A percentile compares a stretch with the other conserved stretches of the same genome.
Evolutionary conservation across 768 basidiomycete genomes (phyloP).

Genomic region (Boletus pseudo-olivaceus): DNA sequence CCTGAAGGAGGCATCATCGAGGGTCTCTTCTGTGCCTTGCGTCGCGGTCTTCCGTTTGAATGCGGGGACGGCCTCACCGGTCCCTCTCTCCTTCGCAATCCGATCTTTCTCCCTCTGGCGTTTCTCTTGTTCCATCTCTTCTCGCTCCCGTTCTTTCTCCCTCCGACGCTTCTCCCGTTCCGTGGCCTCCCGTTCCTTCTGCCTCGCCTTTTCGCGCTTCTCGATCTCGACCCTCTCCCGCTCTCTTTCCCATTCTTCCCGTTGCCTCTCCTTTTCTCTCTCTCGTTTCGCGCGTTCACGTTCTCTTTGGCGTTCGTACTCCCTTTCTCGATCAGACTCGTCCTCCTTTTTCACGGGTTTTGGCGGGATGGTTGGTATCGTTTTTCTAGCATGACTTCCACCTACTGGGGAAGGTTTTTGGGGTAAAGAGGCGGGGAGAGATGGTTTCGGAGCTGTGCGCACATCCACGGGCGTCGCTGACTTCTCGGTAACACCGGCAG

Average conservation of each 20-base stretch:
- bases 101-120: constrained; percentile 25
- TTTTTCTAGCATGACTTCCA: constrained; percentile 27
- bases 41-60: constrained; percentile 40
- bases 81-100: constrained; percentile 21
- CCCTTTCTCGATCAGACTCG: constrained; percentile 27
- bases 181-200: constrained; percentile 19
- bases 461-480: constrained; percentile 25
- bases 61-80: constrained; percentile 8
- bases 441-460: constrained; percentile 25
- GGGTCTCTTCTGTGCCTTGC: constrained; percentile 31
- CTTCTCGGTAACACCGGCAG: constrained; percentile 20
- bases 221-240: constrained; percentile 17
- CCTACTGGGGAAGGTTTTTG: constrained; percentile 32
- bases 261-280: constrained; percentile 22
- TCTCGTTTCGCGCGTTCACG: constrained; percentile 24
- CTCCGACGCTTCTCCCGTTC: constrained; percentile 26
- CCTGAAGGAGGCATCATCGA: constrained; percentile 21
- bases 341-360: constrained; percentile 24
- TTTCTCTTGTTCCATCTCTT: constrained; percentile 19
- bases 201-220: constrained; percentile 20
- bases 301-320: constrained; percentile 23
- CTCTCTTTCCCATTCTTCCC: constrained; percentile 22
- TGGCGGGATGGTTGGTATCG: constrained; percentile 22
- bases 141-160: constrained; percentile 22
- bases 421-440: constrained; percentile 32